Evolutionary conservation across 2,329 filamentous ascomycete species (phyloP).

Genomic region (Aspergillus latus): DNA sequence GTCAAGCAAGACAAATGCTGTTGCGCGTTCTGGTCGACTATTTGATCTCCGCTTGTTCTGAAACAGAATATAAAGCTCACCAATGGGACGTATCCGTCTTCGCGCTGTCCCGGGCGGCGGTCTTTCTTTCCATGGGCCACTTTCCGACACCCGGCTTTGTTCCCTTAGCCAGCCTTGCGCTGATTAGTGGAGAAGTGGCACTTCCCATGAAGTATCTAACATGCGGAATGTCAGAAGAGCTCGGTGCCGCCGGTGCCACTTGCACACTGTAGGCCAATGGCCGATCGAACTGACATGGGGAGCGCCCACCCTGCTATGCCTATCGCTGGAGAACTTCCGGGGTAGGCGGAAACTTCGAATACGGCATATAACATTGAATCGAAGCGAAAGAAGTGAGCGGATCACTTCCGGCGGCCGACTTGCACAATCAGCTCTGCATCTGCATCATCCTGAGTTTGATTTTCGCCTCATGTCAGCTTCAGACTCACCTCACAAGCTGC

Average conservation of each 20-base stretch:
- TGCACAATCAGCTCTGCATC: slow-evolving; percentile 7
- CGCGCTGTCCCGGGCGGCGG: neutral
- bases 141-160: neutral
- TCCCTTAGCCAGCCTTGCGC: neutral
- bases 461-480: slow-evolving; percentile 3
- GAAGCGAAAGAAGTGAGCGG: slow-evolving; percentile 1
- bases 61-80: neutral
- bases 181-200: neutral
- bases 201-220: neutral
- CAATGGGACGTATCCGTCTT: neutral
- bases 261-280: neutral
- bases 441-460: neutral
- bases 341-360: neutral
- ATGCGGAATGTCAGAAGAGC: neutral
- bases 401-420: neutral
- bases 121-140: neutral
- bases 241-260: neutral
- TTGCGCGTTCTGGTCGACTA: neutral
- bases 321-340: neutral
- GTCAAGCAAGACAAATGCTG: neutral
- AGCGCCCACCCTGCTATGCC: neutral
- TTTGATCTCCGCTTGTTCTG: neutral
- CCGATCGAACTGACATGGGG: neutral
- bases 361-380: neutral
- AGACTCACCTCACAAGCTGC: neutral